These are phyloP conservation scores for Sindora glabra DNA, from an alignment of 306 rosid species.

Conservation along the genomic window DNA sequence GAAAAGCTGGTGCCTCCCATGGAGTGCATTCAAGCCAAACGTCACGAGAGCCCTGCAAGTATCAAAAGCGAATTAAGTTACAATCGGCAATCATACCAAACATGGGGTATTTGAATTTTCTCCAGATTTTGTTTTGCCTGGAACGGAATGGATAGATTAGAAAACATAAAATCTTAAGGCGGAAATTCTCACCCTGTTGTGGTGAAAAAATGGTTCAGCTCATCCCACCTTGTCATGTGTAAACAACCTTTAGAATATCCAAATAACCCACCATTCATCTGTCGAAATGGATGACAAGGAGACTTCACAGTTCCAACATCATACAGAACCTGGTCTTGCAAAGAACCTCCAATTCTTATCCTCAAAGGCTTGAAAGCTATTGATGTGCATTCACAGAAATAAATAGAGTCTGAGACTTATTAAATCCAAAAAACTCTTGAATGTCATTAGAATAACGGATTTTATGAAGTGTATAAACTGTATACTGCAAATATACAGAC, in stretches of 20 bases:
- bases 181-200: constrained; percentile 62
- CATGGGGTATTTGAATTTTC: too few relatives aligned
- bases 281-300: constrained; percentile 76
- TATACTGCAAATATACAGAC: too few relatives aligned
- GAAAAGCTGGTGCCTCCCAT: constrained; percentile 54
- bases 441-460: not conserved
- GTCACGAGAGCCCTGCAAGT: constrained; percentile 73
- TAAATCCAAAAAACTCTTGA: not conserved
- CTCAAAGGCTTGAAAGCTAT: constrained; percentile 83
- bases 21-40: constrained; percentile 87
- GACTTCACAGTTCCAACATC: constrained; percentile 51
- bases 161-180: too few relatives aligned
- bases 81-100: too few relatives aligned
- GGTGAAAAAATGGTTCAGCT: constrained; percentile 69
- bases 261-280: constrained; percentile 58
- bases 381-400: not conserved
- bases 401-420: not conserved
- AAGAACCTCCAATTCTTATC: constrained; percentile 91
- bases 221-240: constrained; percentile 86
- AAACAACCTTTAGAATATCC: constrained; percentile 93
- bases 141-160: too few relatives aligned
- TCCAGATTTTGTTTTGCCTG: too few relatives aligned
- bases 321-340: constrained; percentile 87
- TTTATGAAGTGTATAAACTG: not conserved
- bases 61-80: constrained; percentile 5